These are phyloP conservation scores for Chaetomium olivaceum DNA, from an alignment of 2,329 filamentous ascomycete species.

Conservation along the genomic window DNA sequence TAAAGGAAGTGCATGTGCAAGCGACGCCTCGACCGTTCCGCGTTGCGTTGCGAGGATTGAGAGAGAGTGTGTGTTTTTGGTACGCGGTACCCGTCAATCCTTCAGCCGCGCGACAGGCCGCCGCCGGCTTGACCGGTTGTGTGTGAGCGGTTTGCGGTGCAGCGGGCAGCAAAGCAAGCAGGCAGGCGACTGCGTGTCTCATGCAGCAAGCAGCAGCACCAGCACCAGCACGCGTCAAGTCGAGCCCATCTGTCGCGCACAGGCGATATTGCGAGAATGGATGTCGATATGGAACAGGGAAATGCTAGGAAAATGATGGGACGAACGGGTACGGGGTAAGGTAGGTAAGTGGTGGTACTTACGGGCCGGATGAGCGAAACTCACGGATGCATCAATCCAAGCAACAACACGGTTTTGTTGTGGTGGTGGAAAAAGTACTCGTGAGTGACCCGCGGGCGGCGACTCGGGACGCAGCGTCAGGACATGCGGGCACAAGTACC, in stretches of 20 bases:
- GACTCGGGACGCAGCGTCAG: slow-evolving; percentile 28
- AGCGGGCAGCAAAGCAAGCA: slow-evolving; percentile 6
- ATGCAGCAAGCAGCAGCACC: slow-evolving; percentile 22
- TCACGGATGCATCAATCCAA: slow-evolving; percentile 28
- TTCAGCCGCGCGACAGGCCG: slow-evolving; percentile 6
- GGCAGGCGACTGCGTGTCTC: slow-evolving; percentile 14
- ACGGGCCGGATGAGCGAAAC: slow-evolving; percentile 26
- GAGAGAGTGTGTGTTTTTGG: neutral
- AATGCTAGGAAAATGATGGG: neutral
- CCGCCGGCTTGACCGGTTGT: slow-evolving; percentile 3
- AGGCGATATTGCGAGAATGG: slow-evolving; percentile 12
- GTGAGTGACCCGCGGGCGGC: slow-evolving; percentile 31
- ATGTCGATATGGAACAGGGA: neutral
- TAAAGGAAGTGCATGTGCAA: neutral
- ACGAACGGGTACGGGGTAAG: slow-evolving; percentile 15
- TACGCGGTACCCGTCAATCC: slow-evolving; percentile 10
- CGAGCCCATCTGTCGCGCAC: slow-evolving; percentile 8
- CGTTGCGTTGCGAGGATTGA: neutral
- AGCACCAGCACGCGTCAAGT: slow-evolving; percentile 28
- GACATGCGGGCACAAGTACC: slow-evolving; percentile 33
- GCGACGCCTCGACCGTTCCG: neutral
- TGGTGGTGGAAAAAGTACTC: slow-evolving; percentile 28
- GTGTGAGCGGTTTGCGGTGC: slow-evolving; percentile 16
- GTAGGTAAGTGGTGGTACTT: slow-evolving; percentile 27
- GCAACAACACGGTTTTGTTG: slow-evolving; percentile 26